These are phyloP conservation scores for Aspergillus quadrilineatus DNA, from an alignment of 2,329 filamentous ascomycete species.

Conservation along the genomic window DNA sequence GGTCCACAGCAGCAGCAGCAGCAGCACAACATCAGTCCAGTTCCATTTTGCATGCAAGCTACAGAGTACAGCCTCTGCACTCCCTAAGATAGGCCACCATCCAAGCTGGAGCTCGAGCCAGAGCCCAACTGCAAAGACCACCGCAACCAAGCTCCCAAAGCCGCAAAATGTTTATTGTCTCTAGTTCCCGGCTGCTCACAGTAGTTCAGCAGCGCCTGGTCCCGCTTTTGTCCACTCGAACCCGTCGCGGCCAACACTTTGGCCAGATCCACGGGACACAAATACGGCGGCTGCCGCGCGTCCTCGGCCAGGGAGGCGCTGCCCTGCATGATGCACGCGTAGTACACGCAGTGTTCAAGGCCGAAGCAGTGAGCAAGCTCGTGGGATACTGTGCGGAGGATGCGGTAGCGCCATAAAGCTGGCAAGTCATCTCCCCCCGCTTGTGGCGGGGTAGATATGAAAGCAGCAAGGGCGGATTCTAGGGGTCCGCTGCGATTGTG, in stretches of 20 bases:
- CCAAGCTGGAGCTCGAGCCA: too few species aligned
- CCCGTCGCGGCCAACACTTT: conserved; percentile 8
- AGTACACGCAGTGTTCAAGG: conserved; percentile 59
- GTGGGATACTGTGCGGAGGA: conserved; percentile 61
- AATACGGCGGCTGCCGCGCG: conserved; percentile 11
- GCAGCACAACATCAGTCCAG: too few species aligned
- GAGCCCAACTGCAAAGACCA: background rate
- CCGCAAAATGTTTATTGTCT: background rate
- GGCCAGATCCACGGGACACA: conserved; percentile 13
- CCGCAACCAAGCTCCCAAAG: conserved; percentile 6
- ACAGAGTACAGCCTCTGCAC: too few species aligned
- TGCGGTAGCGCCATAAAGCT: conserved; percentile 58
- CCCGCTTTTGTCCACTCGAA: background rate
- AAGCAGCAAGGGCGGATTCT: background rate
- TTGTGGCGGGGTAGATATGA: background rate
- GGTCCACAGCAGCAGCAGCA: too few species aligned
- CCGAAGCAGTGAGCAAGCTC: conserved; percentile 69
- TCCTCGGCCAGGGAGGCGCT: conserved; percentile 12
- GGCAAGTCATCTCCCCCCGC: background rate
- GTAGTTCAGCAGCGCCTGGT: conserved; percentile 2
- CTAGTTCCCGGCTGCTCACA: background rate
- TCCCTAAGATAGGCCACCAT: too few species aligned
- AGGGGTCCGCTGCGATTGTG: background rate
- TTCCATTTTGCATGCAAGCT: too few species aligned
- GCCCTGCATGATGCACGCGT: conserved; percentile 14